Percentiles rank a stretch among this genome's conserved stretches.
These are phyloP conservation scores for Posidonia australis DNA, from an alignment of 106 monocot species.

Conservation along the genomic window DNA sequence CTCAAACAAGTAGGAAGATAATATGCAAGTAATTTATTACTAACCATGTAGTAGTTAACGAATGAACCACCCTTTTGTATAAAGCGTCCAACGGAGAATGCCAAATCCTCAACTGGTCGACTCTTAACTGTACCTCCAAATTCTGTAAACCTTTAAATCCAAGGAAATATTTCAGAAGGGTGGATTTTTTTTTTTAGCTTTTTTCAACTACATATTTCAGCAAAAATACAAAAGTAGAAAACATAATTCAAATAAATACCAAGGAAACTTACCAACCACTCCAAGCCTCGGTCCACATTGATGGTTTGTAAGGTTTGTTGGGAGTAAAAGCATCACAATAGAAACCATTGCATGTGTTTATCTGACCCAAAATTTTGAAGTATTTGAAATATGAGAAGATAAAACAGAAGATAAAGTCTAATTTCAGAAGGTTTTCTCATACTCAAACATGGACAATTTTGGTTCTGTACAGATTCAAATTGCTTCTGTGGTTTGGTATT, in stretches of 20 bases:
- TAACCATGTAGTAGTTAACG: constrained; percentile 93
- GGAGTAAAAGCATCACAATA: constrained; percentile 86
- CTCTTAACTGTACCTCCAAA: constrained; percentile 71
- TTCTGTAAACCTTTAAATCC: constrained; percentile 70
- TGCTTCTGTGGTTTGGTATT: too few species aligned
- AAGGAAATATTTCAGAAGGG: not conserved
- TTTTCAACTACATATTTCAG: too few species aligned
- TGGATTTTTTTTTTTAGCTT: not conserved
- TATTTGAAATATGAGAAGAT: not conserved
- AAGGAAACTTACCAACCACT: constrained; percentile 71
- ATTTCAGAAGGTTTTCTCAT: not conserved
- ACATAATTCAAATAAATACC: not conserved
- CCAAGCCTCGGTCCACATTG: constrained; percentile 98
- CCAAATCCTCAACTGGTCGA: constrained; percentile 87
- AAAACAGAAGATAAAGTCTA: not conserved
- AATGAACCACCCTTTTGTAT: constrained; percentile 90
- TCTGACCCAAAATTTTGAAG: constrained; percentile 29
- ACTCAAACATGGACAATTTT: too few species aligned
- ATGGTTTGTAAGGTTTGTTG: constrained; percentile 85
- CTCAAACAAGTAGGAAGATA: not conserved
- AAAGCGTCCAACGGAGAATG: constrained; percentile 90
- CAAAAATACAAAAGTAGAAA: not conserved
- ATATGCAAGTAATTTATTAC: not conserved
- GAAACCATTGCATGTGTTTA: constrained; percentile 95
- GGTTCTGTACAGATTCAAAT: too few species aligned